phyloP scores from a whole-genome alignment of 805 yeast species.

The Sugiyamaella floridensis region DNA sequence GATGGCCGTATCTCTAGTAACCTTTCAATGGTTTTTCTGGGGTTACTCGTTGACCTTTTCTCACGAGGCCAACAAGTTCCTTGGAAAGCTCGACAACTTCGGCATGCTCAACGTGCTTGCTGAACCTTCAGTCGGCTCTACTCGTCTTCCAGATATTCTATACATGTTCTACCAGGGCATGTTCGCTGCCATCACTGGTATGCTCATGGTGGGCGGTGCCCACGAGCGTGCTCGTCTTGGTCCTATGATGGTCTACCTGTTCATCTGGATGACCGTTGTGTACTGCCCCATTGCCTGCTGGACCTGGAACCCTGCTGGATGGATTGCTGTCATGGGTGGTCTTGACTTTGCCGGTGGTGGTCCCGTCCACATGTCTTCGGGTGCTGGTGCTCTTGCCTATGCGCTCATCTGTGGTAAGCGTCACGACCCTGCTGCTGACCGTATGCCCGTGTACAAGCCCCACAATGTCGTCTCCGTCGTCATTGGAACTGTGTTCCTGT shows the following conservation, averaged over 20 bases:
- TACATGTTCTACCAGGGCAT: conserved; percentile 91
- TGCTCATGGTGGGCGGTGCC: conserved; percentile 95
- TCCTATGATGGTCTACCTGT: conserved; percentile 92
- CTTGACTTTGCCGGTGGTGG: conserved; percentile 98
- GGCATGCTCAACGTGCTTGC: conserved; percentile 78
- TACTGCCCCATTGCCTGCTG: conserved; percentile 95
- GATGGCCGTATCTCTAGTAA: conserved; percentile 74
- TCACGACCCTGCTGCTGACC: conserved; percentile 63
- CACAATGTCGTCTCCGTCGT: conserved; percentile 88
- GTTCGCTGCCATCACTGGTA: conserved; percentile 92
- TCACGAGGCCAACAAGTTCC: conserved; percentile 57
- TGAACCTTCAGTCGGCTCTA: conserved; percentile 54
- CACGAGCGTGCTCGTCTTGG: conserved; percentile 94
- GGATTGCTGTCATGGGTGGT: conserved; percentile 76
- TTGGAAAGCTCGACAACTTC: conserved; percentile 78
- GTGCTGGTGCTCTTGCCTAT: conserved; percentile 90
- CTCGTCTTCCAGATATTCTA: conserved; percentile 79
- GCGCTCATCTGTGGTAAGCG: conserved; percentile 90
- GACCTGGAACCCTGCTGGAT: conserved; percentile 95
- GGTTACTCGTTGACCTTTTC: conserved; percentile 88
- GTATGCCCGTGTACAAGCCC: conserved; percentile 85
- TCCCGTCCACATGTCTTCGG: conserved; percentile 93
- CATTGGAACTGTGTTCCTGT: conserved; percentile 85
- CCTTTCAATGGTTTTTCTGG: conserved; percentile 98
- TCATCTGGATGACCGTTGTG: conserved; percentile 90